A percentile compares a stretch with the other conserved stretches of the same genome.
These are phyloP conservation scores for Podospora pseudocomata DNA, from an alignment of 495 filamentous ascomycete genomes.

Conservation along the genomic window DNA sequence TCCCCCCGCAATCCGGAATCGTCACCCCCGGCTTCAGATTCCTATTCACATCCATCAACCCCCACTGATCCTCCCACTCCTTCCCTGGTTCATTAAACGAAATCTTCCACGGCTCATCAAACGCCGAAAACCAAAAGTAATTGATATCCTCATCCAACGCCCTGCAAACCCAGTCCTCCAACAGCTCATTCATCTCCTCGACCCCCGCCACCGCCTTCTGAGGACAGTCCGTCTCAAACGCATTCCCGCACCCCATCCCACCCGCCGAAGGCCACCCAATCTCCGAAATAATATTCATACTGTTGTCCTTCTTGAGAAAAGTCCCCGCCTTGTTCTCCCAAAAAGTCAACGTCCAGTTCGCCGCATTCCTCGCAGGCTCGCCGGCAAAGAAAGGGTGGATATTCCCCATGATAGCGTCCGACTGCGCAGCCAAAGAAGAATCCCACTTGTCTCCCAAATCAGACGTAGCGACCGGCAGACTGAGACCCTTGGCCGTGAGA, in stretches of 20 bases:
- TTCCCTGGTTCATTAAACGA: constrained; percentile 62
- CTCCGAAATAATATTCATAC: constrained; percentile 74
- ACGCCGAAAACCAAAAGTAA: constrained; percentile 97
- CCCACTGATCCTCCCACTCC: constrained; percentile 96
- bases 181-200: constrained; percentile 77
- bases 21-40: constrained; percentile 80
- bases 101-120: constrained; percentile 94
- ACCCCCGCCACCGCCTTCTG: constrained; percentile 74
- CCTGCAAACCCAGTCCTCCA: constrained; percentile 82
- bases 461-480: constrained; percentile 77
- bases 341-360: constrained; percentile 80
- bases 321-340: constrained; percentile 66
- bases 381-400: constrained; percentile 97
- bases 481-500: constrained; percentile 60
- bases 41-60: constrained; percentile 80
- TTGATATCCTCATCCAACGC: constrained; percentile 74
- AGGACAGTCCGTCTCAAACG: constrained; percentile 47
- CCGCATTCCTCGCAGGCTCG: constrained; percentile 60
- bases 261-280: constrained; percentile 89
- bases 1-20: constrained; percentile 84
- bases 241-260: constrained; percentile 70
- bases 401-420: constrained; percentile 93
- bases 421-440: constrained; percentile 55
- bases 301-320: constrained; percentile 54
- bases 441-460: constrained; percentile 93